phyloP scores from a whole-genome alignment of 2,329 filamentous ascomycete species.

The Alternaria sp. region DNA sequence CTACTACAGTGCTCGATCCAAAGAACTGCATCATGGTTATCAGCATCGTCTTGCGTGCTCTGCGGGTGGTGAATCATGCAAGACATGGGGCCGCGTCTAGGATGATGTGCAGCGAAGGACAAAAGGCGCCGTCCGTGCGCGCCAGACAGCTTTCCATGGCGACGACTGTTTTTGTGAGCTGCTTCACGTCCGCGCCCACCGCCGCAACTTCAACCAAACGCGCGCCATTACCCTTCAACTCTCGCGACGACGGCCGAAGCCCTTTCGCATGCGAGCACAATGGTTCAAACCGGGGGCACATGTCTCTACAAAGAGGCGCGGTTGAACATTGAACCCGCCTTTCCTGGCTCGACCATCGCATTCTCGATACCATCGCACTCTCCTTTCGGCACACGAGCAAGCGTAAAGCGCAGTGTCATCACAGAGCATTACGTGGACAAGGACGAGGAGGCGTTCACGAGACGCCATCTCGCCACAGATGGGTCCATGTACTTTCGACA shows the following conservation, averaged over 20 bases:
- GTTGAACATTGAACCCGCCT: conserved; percentile 79
- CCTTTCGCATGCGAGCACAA: conserved; percentile 68
- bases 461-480: conserved; percentile 74
- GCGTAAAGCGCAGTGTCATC: conserved; percentile 47
- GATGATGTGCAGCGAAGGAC: conserved; percentile 2
- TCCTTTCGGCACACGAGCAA: conserved; percentile 44
- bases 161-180: conserved; percentile 47
- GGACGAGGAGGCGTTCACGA: conserved; percentile 77
- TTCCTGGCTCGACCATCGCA: conserved; percentile 72
- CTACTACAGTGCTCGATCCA: not conserved
- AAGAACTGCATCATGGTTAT: not conserved
- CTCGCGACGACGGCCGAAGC: conserved; percentile 3
- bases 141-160: conserved; percentile 32
- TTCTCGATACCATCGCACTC: conserved; percentile 58
- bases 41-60: not conserved
- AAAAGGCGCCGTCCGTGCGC: conserved; percentile 32
- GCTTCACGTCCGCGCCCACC: conserved; percentile 34
- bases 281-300: conserved; percentile 69
- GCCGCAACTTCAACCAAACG: conserved; percentile 25
- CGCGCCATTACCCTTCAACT: conserved; percentile 22
- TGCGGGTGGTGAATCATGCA: not conserved
- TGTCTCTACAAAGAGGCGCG: conserved; percentile 87
- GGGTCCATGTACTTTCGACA: conserved; percentile 86
- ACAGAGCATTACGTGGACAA: conserved; percentile 56
- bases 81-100: not conserved